A percentile compares a stretch with the other conserved stretches of the same genome.
Conservation (phyloP, 2,329 filamentous ascomycete genomes). For the Penicillium expansum region DNA sequence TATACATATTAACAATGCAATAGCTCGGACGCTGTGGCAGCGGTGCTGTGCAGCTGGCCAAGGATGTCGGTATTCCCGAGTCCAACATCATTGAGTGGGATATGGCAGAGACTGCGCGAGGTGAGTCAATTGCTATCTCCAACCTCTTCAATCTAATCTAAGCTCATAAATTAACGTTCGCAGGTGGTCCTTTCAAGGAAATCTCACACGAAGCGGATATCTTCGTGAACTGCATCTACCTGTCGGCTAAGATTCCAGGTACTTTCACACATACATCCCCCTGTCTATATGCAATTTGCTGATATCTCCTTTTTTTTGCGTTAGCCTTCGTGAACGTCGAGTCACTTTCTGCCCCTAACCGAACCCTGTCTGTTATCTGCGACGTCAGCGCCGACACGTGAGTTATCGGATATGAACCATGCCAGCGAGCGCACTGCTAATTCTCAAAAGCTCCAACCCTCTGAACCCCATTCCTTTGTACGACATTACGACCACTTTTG, state of each 20-base stretch:
- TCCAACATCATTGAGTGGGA: slow-evolving; percentile 72
- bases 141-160: not conserved
- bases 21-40: slow-evolving; percentile 66
- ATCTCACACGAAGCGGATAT: slow-evolving; percentile 67
- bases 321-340: slow-evolving; percentile 68
- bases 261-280: not conserved
- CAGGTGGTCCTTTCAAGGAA: slow-evolving; percentile 70
- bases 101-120: slow-evolving; percentile 72
- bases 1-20: slow-evolving; percentile 10
- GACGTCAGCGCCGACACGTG: slow-evolving; percentile 59
- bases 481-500: slow-evolving; percentile 79
- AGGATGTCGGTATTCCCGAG: slow-evolving; percentile 68
- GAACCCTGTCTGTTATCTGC: slow-evolving; percentile 75
- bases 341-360: slow-evolving; percentile 63
- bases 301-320: not conserved
- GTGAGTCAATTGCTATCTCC: slow-evolving; percentile 29
- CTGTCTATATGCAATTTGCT: not conserved
- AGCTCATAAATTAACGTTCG: slow-evolving; percentile 21
- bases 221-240: slow-evolving; percentile 88
- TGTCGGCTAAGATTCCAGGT: slow-evolving; percentile 69
- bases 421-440: slow-evolving; percentile 1
- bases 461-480: slow-evolving; percentile 68
- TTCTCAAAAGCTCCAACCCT: slow-evolving; percentile 43
- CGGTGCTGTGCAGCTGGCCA: slow-evolving; percentile 77
- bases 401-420: slow-evolving; percentile 33